Conservation (phyloP, 441 rosid genomes). For the Erodium chrysanthum region DNA sequence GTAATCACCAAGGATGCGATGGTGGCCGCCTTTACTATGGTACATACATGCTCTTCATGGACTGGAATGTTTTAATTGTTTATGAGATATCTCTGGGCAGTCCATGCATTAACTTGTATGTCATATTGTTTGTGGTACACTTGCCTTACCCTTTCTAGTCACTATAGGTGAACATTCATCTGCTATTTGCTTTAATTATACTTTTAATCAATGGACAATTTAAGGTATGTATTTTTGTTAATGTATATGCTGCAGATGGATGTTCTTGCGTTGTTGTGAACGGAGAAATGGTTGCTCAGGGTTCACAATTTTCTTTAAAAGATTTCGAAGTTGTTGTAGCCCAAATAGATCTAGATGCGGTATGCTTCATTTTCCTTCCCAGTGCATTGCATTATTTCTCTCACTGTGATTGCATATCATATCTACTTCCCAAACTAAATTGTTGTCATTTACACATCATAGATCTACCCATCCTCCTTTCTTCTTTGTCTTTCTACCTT, state of each 20-base stretch:
- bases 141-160: background rate
- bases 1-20: conserved; percentile 97
- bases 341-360: conserved; percentile 89
- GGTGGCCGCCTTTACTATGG: conserved; percentile 90
- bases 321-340: conserved; percentile 86
- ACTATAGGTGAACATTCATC: background rate
- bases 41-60: conserved; percentile 21
- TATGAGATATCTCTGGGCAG: background rate
- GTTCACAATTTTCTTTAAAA: conserved; percentile 83
- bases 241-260: conserved; percentile 46
- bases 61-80: background rate
- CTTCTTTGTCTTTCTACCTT: background rate
- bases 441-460: background rate
- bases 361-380: conserved; percentile 25
- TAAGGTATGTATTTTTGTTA: background rate
- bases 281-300: conserved; percentile 82
- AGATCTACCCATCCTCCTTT: background rate
- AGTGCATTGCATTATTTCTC: background rate
- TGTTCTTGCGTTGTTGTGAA: conserved; percentile 76
- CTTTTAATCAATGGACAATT: background rate
- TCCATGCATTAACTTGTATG: background rate
- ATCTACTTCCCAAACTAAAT: background rate
- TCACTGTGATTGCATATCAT: background rate
- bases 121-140: background rate
- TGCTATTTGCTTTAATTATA: background rate